Conservation (phyloP, 208 protist genomes). For the Leptomonas pyrrhocoris region DNA sequence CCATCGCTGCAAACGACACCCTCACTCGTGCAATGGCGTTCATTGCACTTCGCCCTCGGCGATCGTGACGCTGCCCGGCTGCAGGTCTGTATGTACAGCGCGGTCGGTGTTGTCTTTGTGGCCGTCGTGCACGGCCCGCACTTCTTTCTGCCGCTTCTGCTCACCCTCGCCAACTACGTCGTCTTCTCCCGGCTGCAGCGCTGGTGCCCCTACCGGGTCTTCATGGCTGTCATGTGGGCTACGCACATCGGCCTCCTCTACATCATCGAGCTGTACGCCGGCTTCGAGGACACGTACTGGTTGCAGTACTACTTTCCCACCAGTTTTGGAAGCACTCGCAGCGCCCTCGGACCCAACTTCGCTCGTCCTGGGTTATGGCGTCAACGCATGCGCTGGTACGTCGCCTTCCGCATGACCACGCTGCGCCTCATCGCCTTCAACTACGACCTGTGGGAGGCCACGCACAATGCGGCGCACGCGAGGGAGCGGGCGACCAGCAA, state of each 20-base stretch:
- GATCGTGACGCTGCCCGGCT: not conserved
- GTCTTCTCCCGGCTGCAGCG: conserved; percentile 44
- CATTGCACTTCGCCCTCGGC: not conserved
- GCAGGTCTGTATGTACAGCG: not conserved
- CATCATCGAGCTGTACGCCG: conserved; percentile 29
- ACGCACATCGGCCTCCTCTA: conserved; percentile 44
- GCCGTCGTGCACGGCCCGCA: conserved; percentile 35
- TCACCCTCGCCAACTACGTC: conserved; percentile 43
- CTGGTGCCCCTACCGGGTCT: conserved; percentile 46
- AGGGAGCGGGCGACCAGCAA: conserved; percentile 34
- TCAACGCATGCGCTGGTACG: conserved; percentile 54
- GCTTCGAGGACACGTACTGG: conserved; percentile 32
- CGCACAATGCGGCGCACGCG: conserved; percentile 12
- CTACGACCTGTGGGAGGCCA: conserved; percentile 61
- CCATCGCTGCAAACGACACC: not conserved
- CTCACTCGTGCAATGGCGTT: not conserved
- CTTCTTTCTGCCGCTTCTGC: conserved; percentile 35
- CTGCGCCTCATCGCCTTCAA: conserved; percentile 88
- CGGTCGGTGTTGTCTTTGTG: conserved; percentile 26
- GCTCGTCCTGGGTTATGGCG: conserved; percentile 7
- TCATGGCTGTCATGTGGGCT: conserved; percentile 60
- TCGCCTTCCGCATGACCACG: conserved; percentile 72
- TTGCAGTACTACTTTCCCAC: conserved; percentile 22
- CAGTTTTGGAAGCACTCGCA: not conserved
- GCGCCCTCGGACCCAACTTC: not conserved